phyloP scores from a whole-genome alignment of 306 rosid genomes.

The Pyrus pyrifolia region DNA sequence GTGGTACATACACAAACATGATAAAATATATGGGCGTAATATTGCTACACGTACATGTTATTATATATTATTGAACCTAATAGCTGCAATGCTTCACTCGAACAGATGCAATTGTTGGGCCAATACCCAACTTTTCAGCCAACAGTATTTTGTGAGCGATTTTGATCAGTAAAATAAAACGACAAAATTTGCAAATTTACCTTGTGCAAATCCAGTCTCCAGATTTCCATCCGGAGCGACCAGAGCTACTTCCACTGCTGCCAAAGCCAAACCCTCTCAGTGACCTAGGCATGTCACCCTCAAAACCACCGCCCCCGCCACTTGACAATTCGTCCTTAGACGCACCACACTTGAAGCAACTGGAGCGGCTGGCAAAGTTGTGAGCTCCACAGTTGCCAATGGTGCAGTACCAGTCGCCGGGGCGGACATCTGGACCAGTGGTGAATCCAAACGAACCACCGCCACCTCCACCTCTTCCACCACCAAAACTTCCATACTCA shows the following conservation, averaged over 20 bases:
- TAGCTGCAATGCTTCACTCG: too few species aligned
- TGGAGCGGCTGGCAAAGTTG: slow-evolving; percentile 88
- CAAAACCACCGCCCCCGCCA: slow-evolving; percentile 28
- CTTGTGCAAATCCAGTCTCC: slow-evolving; percentile 92
- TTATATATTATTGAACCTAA: too few species aligned
- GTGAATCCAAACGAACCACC: slow-evolving; percentile 56
- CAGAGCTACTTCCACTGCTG: slow-evolving; percentile 28
- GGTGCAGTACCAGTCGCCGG: slow-evolving; percentile 88
- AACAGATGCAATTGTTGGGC: too few species aligned
- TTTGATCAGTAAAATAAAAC: not conserved
- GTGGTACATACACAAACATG: not conserved
- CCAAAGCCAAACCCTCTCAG: slow-evolving; percentile 40
- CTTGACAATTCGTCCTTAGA: slow-evolving; percentile 57
- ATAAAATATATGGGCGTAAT: not conserved
- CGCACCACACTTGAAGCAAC: slow-evolving; percentile 87
- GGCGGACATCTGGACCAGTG: slow-evolving; percentile 83
- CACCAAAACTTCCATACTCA: slow-evolving; percentile 33
- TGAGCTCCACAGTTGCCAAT: slow-evolving; percentile 77
- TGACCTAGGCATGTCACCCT: slow-evolving; percentile 37
- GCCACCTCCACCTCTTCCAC: slow-evolving; percentile 27
- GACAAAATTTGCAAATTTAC: slow-evolving; percentile 17
- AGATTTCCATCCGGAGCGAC: slow-evolving; percentile 81
- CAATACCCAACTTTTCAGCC: too few species aligned
- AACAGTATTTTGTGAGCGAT: not conserved
- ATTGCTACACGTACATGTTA: not conserved